Conservation (phyloP, 1,284 basidiomycete genomes). For the Inonotus hispidus region DNA sequence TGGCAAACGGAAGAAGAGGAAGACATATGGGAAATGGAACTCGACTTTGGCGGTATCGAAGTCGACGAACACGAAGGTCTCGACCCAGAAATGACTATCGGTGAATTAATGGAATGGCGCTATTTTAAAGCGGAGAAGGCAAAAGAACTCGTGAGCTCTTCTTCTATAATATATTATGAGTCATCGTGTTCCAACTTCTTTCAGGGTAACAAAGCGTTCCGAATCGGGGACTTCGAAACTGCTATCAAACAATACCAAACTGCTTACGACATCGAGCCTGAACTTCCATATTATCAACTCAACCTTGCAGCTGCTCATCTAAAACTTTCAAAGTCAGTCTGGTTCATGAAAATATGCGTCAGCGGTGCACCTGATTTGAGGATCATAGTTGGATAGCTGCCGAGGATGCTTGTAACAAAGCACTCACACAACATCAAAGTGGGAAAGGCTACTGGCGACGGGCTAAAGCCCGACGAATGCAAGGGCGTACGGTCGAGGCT, state of each 20-base stretch:
- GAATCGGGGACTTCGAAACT: constrained; percentile 46
- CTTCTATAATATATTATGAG: not conserved
- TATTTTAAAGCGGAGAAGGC: constrained; percentile 61
- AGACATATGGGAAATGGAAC: constrained; percentile 63
- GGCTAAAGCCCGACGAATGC: constrained; percentile 56
- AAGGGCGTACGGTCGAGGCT: constrained; percentile 52
- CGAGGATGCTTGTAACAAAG: constrained; percentile 57
- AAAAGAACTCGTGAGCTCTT: constrained; percentile 50
- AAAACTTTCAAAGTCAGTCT: constrained; percentile 54
- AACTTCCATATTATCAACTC: constrained; percentile 65
- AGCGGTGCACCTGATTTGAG: not conserved
- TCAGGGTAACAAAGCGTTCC: constrained; percentile 61
- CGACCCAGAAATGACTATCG: constrained; percentile 54
- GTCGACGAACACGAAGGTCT: constrained; percentile 42
- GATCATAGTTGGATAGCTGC: constrained; percentile 58
- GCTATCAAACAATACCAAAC: constrained; percentile 53
- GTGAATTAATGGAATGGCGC: constrained; percentile 64
- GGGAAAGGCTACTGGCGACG: constrained; percentile 63
- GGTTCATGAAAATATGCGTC: not conserved
- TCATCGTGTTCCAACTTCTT: constrained; percentile 9
- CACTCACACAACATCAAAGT: constrained; percentile 55
- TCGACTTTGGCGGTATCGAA: constrained; percentile 53
- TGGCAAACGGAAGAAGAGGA: constrained; percentile 69
- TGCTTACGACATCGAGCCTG: constrained; percentile 58
- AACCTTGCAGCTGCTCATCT: constrained; percentile 66